Conservation (phyloP, 768 basidiomycete genomes). For the Erythrobasidium yunnanense region DNA sequence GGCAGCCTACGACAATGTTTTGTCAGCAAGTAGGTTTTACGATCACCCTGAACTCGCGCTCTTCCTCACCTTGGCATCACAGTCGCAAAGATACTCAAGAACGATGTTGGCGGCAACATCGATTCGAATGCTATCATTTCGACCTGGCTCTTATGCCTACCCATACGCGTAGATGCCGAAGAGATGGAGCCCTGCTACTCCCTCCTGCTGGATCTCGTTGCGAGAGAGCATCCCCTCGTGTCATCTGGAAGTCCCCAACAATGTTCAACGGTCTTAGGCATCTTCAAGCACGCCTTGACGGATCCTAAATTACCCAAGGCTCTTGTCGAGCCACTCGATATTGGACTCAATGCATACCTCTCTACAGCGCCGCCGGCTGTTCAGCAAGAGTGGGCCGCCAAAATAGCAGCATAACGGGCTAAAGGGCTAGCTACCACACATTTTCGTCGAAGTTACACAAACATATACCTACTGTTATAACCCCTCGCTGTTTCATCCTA, state of each 20-base stretch:
- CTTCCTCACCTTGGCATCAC: neutral
- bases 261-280: neutral
- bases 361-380: neutral
- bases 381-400: neutral
- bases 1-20: slow-evolving; percentile 8
- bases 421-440: neutral
- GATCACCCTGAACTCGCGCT: neutral
- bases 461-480: neutral
- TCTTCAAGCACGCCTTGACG: neutral
- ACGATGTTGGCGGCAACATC: neutral
- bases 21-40: slow-evolving; percentile 23
- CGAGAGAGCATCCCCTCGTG: slow-evolving; percentile 5
- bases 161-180: slow-evolving; percentile 12
- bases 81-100: slow-evolving; percentile 1
- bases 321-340: neutral
- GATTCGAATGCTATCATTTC: neutral
- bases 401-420: neutral
- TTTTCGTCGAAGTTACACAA: neutral
- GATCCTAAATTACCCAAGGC: neutral
- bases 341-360: neutral
- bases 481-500: too few species aligned
- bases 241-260: neutral
- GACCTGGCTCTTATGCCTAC: neutral
- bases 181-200: slow-evolving; percentile 20
- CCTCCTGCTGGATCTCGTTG: slow-evolving; percentile 23